Base-by-base conservation (phyloP, 331 rosid genomes). In the Quercus lobata region DNA sequence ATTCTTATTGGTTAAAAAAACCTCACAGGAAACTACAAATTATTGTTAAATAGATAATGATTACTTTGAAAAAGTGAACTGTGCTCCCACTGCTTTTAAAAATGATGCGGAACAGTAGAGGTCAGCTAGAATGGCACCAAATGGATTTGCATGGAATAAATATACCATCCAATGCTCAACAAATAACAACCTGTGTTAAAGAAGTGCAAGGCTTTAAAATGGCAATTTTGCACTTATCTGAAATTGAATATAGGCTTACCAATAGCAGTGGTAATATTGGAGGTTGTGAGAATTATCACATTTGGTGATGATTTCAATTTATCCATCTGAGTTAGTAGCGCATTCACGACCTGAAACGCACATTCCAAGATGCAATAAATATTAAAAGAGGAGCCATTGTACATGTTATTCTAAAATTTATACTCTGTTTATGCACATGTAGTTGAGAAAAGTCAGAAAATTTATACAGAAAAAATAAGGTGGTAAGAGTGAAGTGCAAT, bases 261-360 rank as follows among this genome's bases (percentile, higher is more conserved):
- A 10, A 96, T 96, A 74, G 99, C 99, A 57, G 96, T 88, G 72
- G 99, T 96, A 73, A 96, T 96, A 84, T 96, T 96, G 79, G 99
- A 96, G 2, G 99, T 96, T 57, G 98, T 95, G 81, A 95, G 87
- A 80, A 95, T 84, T 49, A 93, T 90, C 84, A 93, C 99, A 87
- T 95, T 95, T 70, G 99, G 99, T 57, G 98, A 82, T 27, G 98
- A 90, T 88, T 95, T 95, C 78, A 95, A 86, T 84, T 93, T 95
- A 88, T 95, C 99, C 87, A 95, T 83, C 93, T 96, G 99, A 80
- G 99, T 96, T 44, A 96, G 88, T 61, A 96, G 85, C 4, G 99
- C 99, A 84, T 93, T 96, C 84, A 96, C 99, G 29, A 93, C 99
- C 99, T 96, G 99, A 84, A 56, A 91, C 41, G 34, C 73, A 11